A percentile compares a stretch with the other conserved stretches of the same genome.
Conservation (phyloP, 306 rosid species). For the Rosa multiflora region DNA sequence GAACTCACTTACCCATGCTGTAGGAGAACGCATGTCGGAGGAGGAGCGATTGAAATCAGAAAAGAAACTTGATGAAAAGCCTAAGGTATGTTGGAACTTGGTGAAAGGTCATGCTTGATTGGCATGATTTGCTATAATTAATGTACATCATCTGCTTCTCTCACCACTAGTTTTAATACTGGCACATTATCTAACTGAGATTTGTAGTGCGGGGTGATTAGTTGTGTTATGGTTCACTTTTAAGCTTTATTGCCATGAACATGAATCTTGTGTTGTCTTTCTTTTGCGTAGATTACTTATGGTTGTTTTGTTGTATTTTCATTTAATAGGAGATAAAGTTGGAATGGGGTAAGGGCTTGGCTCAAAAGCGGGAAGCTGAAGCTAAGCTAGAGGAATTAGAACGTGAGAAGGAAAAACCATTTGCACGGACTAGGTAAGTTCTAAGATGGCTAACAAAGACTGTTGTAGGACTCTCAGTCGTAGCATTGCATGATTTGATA, state of each 20-base stretch:
- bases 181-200: neutral
- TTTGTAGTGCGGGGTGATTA: neutral
- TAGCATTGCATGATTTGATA: neutral
- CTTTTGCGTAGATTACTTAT: neutral
- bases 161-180: neutral
- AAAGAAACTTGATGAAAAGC: constrained; percentile 73
- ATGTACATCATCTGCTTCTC: neutral
- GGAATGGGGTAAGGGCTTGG: constrained; percentile 97
- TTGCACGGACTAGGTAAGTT: constrained; percentile 74
- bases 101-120: neutral
- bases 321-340: constrained; percentile 62
- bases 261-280: neutral
- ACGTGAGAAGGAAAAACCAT: constrained; percentile 84
- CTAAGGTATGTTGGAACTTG: constrained; percentile 55
- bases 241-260: neutral
- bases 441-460: neutral
- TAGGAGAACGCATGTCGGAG: constrained; percentile 64
- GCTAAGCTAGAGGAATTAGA: constrained; percentile 72
- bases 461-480: neutral
- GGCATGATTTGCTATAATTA: neutral
- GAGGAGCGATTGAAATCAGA: constrained; percentile 72
- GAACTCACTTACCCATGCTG: constrained; percentile 25
- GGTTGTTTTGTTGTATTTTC: constrained; percentile 12
- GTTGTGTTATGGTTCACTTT: neutral
- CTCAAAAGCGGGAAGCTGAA: constrained; percentile 95